Base-by-base conservation (phyloP, 2,329 filamentous ascomycete genomes). In the Trichoderma brevicompactum region DNA sequence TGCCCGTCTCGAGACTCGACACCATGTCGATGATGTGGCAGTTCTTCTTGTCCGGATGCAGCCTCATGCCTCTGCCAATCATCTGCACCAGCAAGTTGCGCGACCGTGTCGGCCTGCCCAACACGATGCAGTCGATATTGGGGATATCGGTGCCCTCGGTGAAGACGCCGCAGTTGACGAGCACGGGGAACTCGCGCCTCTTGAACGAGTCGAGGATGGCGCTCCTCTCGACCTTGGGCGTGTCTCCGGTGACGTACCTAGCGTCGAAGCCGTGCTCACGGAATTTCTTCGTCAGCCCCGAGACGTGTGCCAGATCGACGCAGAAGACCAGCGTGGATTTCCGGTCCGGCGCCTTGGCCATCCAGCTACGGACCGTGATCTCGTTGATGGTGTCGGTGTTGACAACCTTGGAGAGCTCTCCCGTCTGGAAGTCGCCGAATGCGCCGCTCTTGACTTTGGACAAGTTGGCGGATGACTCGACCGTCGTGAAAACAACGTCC, bases 1-100 rank as follows among this genome's bases (percentile, higher is more conserved):
- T 91, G 5, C 95, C 95, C 0, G 89, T 91, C 59, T 89, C 87
- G 23, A 98, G 80, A 43, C 89, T 92, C 0, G 94, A 90, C 0
- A 98, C 95, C 87, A 99, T 93, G 76, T 99, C 95, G 72, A 99
- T 96, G 66, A 99, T 83, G 75, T 98, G 95, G 71, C 95, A 99
- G 73, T 98, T 87, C 44, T 88, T 80, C 77, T 99, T 99, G 12
- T 86, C 90, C 0, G 88, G 82, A 74, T 92, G 85, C 44, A 97
- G 79, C 48, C 95, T 87, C 87, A 99, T 91, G 5, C 95, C 95
- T 71, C 95, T 86, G 0, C 95, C 95, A 68, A 99, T 97, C 95
- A 99, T 99, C 77, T 99, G 95, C 0, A 98, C 88, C 1, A 99
- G 85, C 2, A 99, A 81, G 71, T 97, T 98, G n/a, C 91, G 88